A percentile compares a stretch with the other conserved stretches of the same genome.
Conservation (phyloP, 805 yeast species). For the Ogataea paraovalis region DNA sequence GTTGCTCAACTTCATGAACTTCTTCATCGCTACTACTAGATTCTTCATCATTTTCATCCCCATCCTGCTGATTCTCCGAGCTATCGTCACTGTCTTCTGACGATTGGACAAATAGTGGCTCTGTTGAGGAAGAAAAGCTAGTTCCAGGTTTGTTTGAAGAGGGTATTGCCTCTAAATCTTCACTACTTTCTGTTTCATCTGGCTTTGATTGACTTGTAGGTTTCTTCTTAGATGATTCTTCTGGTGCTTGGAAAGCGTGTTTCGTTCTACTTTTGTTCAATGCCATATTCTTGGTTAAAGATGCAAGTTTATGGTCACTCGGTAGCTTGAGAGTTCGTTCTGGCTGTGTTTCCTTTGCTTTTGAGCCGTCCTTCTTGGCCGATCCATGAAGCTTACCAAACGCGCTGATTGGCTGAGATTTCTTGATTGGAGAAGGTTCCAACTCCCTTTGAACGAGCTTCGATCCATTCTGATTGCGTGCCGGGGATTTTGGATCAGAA, state of each 20-base stretch:
- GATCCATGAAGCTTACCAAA: slow-evolving; percentile 10
- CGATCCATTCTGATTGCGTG: not conserved
- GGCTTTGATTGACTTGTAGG: not conserved
- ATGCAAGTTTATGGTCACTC: slow-evolving; percentile 9
- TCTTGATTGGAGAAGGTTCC: slow-evolving; percentile 22
- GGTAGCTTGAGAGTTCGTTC: not conserved
- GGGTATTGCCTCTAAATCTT: not conserved
- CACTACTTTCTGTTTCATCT: not conserved
- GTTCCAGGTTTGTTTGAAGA: not conserved
- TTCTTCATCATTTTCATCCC: slow-evolving; percentile 2
- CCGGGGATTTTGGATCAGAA: not conserved
- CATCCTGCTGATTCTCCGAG: slow-evolving; percentile 2
- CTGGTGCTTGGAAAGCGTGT: slow-evolving; percentile 11
- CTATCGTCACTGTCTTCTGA: not conserved
- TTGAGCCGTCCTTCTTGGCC: not conserved
- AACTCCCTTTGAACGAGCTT: slow-evolving; percentile 1
- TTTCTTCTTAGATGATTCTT: slow-evolving; percentile 2
- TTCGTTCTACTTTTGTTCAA: slow-evolving; percentile 18
- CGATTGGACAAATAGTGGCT: not conserved
- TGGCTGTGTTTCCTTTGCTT: slow-evolving; percentile 2
- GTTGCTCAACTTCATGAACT: not conserved
- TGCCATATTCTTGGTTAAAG: slow-evolving; percentile 28
- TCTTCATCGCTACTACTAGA: slow-evolving; percentile 10
- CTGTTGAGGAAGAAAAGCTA: not conserved
- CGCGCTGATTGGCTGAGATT: slow-evolving; percentile 12